phyloP scores from a whole-genome alignment of 148 eudicot genomes.

The Rhododendron vialii region DNA sequence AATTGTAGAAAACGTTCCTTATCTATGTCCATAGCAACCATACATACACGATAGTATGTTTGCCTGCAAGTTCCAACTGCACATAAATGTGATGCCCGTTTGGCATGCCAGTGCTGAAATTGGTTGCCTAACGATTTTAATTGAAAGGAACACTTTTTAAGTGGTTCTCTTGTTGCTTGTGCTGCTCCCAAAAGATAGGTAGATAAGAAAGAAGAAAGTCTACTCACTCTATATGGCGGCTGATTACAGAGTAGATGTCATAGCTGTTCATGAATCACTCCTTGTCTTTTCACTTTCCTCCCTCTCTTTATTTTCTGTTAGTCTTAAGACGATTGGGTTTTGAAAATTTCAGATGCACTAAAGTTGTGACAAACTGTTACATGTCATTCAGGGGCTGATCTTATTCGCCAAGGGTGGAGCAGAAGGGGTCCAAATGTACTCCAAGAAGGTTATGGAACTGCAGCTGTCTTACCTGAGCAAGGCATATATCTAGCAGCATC shows the following conservation, averaged over 20 bases:
- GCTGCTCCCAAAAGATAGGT: background rate
- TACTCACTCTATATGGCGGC: background rate
- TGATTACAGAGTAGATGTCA: background rate
- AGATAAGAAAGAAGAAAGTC: background rate
- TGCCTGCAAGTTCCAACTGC: background rate
- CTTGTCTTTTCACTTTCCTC: background rate
- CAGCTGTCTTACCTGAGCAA: constrained; percentile 91
- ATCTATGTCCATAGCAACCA: background rate
- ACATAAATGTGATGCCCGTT: background rate
- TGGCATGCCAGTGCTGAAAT: background rate
- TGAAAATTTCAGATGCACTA: background rate
- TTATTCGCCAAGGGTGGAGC: constrained; percentile 73
- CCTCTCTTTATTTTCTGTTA: background rate
- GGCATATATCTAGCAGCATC: constrained; percentile 97
- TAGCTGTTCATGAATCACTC: background rate
- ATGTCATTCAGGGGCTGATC: constrained; percentile 41
- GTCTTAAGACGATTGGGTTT: background rate
- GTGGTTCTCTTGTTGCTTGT: background rate
- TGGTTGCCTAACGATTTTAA: background rate
- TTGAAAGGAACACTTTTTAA: background rate
- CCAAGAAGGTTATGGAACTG: constrained; percentile 98
- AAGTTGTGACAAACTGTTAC: background rate
- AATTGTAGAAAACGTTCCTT: background rate
- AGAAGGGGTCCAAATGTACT: constrained; percentile 65
- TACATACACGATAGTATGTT: background rate